A percentile compares a stretch with the other conserved stretches of the same genome.
Conservation (phyloP, 495 filamentous ascomycete species). For the Hypoxylon fragiforme region DNA sequence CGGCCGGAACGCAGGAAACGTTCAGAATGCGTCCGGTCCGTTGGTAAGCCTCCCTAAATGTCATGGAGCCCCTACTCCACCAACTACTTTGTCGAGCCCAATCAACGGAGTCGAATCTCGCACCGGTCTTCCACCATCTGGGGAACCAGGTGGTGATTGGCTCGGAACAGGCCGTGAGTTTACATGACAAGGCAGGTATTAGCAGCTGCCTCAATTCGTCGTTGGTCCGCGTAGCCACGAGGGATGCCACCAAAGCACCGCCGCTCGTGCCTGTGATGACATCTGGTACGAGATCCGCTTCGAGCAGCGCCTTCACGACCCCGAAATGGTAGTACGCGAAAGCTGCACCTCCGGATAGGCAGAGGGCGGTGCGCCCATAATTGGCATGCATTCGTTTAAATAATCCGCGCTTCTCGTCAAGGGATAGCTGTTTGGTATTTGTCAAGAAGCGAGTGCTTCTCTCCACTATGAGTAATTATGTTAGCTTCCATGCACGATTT, state of each 20-base stretch:
- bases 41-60: conserved; percentile 93
- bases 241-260: conserved; percentile 85
- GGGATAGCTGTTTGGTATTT: conserved; percentile 63
- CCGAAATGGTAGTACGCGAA: conserved; percentile 99
- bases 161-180: conserved; percentile 85
- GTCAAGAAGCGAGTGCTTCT: conserved; percentile 68
- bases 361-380: conserved; percentile 89
- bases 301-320: conserved; percentile 85
- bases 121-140: conserved; percentile 90
- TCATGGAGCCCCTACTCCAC: conserved; percentile 87
- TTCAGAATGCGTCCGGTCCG: conserved; percentile 93
- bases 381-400: conserved; percentile 90
- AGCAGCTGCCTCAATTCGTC: conserved; percentile 84
- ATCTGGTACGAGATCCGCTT: conserved; percentile 81
- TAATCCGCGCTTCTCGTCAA: conserved; percentile 75
- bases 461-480: conserved; percentile 47
- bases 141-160: conserved; percentile 70
- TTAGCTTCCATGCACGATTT: conserved; percentile 9
- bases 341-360: conserved; percentile 89
- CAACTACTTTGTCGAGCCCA: conserved; percentile 87
- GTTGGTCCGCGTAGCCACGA: conserved; percentile 88
- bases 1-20: conserved; percentile 94
- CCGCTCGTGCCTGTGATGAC: conserved; percentile 96
- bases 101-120: conserved; percentile 87
- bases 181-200: conserved; percentile 79